Evolutionary conservation across 805 yeast genomes (phyloP).

Genomic region (Wickerhamomyces ciferrii): DNA sequence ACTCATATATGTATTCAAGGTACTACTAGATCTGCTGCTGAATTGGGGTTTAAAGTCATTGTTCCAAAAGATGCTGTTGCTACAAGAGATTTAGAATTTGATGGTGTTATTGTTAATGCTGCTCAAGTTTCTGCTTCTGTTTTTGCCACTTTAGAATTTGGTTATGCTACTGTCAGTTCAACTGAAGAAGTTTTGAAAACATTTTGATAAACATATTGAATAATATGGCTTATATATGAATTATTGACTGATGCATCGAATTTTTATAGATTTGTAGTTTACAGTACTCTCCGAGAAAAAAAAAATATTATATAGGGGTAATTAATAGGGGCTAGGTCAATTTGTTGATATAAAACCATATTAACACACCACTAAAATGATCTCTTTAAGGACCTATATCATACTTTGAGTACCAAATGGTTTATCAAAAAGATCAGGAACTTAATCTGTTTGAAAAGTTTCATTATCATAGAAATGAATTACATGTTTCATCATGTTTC

Average conservation of each 20-base stretch:
- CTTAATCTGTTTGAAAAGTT: neutral
- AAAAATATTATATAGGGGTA: too few relatives aligned
- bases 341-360: too few relatives aligned
- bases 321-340: too few relatives aligned
- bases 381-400: too few relatives aligned
- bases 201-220: too few relatives aligned
- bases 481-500: neutral
- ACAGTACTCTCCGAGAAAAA: too few relatives aligned
- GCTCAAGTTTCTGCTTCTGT: slow-evolving; percentile 7
- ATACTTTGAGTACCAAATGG: too few relatives aligned
- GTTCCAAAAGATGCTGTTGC: slow-evolving; percentile 14
- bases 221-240: too few relatives aligned
- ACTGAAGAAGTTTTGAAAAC: neutral
- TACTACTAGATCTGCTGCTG: slow-evolving; percentile 13
- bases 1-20: slow-evolving; percentile 17
- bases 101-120: slow-evolving; percentile 8
- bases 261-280: too few relatives aligned
- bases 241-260: too few relatives aligned
- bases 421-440: neutral
- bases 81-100: slow-evolving; percentile 12
- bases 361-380: too few relatives aligned
- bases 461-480: neutral
- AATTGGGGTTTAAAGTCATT: slow-evolving; percentile 11
- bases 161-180: slow-evolving; percentile 5
- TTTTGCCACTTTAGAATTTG: slow-evolving; percentile 11